Evolutionary conservation across 768 basidiomycete species (phyloP), one percentile per base, ranked within the genome.

Genomic region (Mycena polygramma): DNA sequence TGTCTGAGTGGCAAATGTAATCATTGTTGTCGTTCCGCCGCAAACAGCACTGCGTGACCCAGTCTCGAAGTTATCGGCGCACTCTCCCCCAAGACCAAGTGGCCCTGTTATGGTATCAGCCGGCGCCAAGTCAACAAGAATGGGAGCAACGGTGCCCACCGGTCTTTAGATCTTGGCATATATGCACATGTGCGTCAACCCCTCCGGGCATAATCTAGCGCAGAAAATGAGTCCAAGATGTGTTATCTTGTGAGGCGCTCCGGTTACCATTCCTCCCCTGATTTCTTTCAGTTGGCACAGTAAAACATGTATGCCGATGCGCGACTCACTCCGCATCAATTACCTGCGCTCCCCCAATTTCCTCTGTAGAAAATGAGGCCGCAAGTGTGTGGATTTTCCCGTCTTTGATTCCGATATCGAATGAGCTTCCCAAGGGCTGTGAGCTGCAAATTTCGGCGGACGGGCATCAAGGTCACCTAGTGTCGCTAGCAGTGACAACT

Each of bases 381-480:
- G 53, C 52, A 7, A 63, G 63, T 6, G 63, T 63, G 41, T 63
- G 63, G 43, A 63, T 45, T 22, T 54, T 63, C 39, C 62, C 62
- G 41, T 55, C 53, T 53, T 63, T 63, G 43, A 63, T 63, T 35
- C 63, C 63, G 30, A 63, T 55, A 39, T 63, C 63, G 53, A 63
- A 63, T 55, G 52, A 54, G 20, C 63, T 63, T 54, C 19, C 52
- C 52, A n/a, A 41, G 30, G 30, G 15, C 39, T 45, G 63, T 63
- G 41, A 55, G 41, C 37, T 30, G 30, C 30, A 30, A 30, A 30
- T 30, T 30, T 30, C 30, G 30, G 30, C 30, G 30, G 30, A 30
- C 30, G 41, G 41, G 22, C 24, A 17, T n/a, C 26, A 17, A 45
- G 45, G 30, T 54, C 36, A 22, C 63, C 63, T 35, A 41, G 14